Evolutionary conservation across 345 rosid species (phyloP).

Genomic region (Syzygium aqueum): DNA sequence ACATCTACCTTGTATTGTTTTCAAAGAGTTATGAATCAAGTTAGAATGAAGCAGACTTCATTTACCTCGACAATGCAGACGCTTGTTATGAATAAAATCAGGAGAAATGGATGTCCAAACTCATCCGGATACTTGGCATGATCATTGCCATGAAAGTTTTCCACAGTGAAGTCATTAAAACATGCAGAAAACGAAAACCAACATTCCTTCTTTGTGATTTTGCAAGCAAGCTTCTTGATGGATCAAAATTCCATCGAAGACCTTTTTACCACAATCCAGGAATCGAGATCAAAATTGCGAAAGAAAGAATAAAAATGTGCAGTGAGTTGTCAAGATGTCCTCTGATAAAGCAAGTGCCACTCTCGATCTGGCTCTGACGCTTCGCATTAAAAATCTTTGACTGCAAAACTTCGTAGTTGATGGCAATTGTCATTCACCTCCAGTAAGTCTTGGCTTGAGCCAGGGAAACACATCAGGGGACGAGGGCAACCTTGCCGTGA

Average conservation of each 20-base stretch:
- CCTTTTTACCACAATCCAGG: not conserved
- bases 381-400: not conserved
- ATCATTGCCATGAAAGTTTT: not conserved
- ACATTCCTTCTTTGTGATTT: not conserved
- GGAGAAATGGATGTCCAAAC: not conserved
- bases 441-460: constrained; percentile 27
- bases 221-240: not conserved
- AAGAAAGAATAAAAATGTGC: not conserved
- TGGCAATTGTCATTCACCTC: not conserved
- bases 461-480: constrained; percentile 75
- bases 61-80: not conserved
- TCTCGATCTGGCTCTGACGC: not conserved
- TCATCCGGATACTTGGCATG: not conserved
- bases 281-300: not conserved
- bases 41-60: not conserved
- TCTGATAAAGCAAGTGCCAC: not conserved
- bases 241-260: not conserved
- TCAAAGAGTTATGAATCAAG: not conserved
- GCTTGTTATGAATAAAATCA: not conserved
- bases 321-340: not conserved
- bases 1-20: not conserved
- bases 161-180: not conserved
- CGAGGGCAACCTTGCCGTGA: constrained; percentile 75
- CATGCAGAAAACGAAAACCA: not conserved
- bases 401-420: not conserved